phyloP scores from a whole-genome alignment of 805 yeast genomes.

The Candida cerambycidarum region DNA sequence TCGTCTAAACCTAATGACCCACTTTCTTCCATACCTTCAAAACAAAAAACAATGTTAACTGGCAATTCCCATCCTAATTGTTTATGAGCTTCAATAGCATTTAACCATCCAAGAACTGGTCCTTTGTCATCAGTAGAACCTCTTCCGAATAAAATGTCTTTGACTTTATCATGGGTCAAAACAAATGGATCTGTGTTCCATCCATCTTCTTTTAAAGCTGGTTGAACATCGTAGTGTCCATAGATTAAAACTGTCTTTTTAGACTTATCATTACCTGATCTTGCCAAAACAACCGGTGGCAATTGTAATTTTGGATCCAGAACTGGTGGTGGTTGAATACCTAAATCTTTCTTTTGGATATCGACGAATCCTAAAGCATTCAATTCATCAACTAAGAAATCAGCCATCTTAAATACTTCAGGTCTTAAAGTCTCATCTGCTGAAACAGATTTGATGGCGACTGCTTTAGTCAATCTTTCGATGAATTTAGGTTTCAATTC shows the following conservation, averaged over 20 bases:
- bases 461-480: constrained; percentile 74
- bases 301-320: constrained; percentile 61
- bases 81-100: constrained; percentile 86
- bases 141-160: constrained; percentile 78
- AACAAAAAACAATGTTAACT: constrained; percentile 87
- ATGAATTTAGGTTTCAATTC: constrained; percentile 75
- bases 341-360: constrained; percentile 78
- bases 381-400: constrained; percentile 72
- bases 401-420: constrained; percentile 85
- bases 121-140: constrained; percentile 99
- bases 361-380: constrained; percentile 74
- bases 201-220: constrained; percentile 89
- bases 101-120: constrained; percentile 96
- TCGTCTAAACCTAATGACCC: constrained; percentile 92
- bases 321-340: constrained; percentile 92
- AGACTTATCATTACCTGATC: constrained; percentile 75
- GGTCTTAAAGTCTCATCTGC: constrained; percentile 88
- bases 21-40: constrained; percentile 99
- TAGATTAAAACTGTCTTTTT: constrained; percentile 90
- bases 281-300: constrained; percentile 94
- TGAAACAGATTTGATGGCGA: constrained; percentile 92
- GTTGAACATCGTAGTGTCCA: constrained; percentile 99
- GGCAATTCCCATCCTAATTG: constrained; percentile 86
- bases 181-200: constrained; percentile 93
- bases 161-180: constrained; percentile 57